These are phyloP conservation scores for Hirsutella minnesotensis DNA, from an alignment of 2,329 filamentous ascomycete species.

Conservation along the genomic window DNA sequence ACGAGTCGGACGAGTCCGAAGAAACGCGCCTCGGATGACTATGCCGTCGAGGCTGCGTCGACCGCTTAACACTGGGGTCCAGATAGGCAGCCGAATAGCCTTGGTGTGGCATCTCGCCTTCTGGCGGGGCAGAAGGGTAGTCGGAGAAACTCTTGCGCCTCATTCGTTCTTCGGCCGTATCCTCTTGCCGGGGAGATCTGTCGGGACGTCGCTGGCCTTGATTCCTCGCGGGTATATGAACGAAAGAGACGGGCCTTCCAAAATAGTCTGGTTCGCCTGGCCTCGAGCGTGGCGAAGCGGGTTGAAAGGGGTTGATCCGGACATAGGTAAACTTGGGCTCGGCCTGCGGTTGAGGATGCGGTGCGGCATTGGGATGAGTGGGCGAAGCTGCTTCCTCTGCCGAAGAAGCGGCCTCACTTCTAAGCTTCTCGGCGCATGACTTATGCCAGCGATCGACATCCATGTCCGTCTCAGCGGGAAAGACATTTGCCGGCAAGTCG, in stretches of 20 bases:
- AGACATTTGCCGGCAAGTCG: constrained; percentile 47
- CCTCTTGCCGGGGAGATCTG: constrained; percentile 22
- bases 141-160: constrained; percentile 41
- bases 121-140: constrained; percentile 26
- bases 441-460: constrained; percentile 85
- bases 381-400: constrained; percentile 6
- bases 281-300: constrained; percentile 14
- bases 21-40: constrained; percentile 35
- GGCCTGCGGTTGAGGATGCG: constrained; percentile 12
- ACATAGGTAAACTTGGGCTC: constrained; percentile 25
- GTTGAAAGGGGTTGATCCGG: constrained; percentile 18
- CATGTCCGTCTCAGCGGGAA: constrained; percentile 60
- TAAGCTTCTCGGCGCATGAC: constrained; percentile 58
- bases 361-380: constrained; percentile 10
- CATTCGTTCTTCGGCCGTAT: constrained; percentile 27
- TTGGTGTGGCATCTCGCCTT: constrained; percentile 16
- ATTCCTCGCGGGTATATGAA: constrained; percentile 27
- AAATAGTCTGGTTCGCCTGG: constrained; percentile 20
- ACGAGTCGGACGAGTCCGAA: constrained; percentile 29
- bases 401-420: constrained; percentile 39
- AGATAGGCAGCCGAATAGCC: constrained; percentile 19
- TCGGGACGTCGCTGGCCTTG: constrained; percentile 18
- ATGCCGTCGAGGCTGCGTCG: constrained; percentile 27
- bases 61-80: constrained; percentile 20
- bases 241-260: constrained; percentile 24